Evolutionary conservation across 2,329 filamentous ascomycete species (phyloP).

Genomic region (Colletotrichum viniferum): DNA sequence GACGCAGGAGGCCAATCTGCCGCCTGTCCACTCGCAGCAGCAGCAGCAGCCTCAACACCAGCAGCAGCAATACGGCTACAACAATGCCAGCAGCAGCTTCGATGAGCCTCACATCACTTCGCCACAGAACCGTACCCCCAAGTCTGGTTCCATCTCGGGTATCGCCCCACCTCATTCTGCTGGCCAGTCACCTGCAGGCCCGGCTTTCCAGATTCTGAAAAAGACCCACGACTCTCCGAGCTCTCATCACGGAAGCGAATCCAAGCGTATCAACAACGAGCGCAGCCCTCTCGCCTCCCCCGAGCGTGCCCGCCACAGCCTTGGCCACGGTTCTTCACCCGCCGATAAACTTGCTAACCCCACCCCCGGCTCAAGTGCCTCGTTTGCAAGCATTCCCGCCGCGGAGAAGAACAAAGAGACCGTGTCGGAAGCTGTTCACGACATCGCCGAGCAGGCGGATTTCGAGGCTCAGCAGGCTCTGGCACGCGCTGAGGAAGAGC

Average conservation of each 20-base stretch:
- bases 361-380: constrained; percentile 22
- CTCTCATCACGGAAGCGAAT: constrained; percentile 43
- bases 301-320: constrained; percentile 43
- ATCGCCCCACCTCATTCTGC: constrained; percentile 27
- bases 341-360: constrained; percentile 20
- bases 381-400: constrained; percentile 20
- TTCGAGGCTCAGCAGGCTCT: constrained; percentile 68
- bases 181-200: constrained; percentile 34
- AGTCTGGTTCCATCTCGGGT: constrained; percentile 38
- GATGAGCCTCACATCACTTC: constrained; percentile 47
- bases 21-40: constrained; percentile 24
- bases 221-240: constrained; percentile 45
- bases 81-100: constrained; percentile 31
- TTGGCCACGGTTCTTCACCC: constrained; percentile 36
- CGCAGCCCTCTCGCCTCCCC: constrained; percentile 50
- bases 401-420: constrained; percentile 59
- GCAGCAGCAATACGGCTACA: constrained; percentile 23
- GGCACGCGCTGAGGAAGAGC: constrained; percentile 62
- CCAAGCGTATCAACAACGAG: constrained; percentile 43
- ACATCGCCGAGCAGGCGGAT: constrained; percentile 61
- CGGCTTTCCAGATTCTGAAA: constrained; percentile 54
- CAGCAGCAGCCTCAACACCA: constrained; percentile 26
- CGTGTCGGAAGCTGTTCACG: constrained; percentile 72
- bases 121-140: constrained; percentile 46
- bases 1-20: constrained; percentile 17